Evolutionary conservation across 441 rosid species (phyloP).

Genomic region (Biscutella auriculata): DNA sequence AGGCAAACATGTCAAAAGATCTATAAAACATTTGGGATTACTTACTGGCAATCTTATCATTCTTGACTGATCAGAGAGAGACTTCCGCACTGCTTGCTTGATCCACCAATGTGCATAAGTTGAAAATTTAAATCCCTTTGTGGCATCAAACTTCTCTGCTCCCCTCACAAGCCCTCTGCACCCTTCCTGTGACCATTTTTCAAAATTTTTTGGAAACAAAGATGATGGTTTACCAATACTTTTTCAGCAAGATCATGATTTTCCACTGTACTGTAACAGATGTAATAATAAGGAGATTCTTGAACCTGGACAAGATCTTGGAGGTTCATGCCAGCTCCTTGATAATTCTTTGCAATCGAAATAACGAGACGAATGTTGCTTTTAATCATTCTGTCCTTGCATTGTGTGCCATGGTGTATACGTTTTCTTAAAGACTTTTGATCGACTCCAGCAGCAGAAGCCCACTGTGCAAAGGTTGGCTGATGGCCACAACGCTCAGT

Average conservation of each 20-base stretch:
- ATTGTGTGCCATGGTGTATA: slow-evolving; percentile 44
- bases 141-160: slow-evolving; percentile 83
- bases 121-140: slow-evolving; percentile 89
- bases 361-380: slow-evolving; percentile 89
- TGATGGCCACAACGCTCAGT: slow-evolving; percentile 47
- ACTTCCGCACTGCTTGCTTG: slow-evolving; percentile 76
- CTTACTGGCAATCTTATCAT: slow-evolving; percentile 82
- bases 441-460: slow-evolving; percentile 80
- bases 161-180: slow-evolving; percentile 85
- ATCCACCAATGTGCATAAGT: slow-evolving; percentile 99
- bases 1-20: not conserved
- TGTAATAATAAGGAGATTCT: not conserved
- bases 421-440: slow-evolving; percentile 57
- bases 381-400: slow-evolving; percentile 92
- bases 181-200: slow-evolving; percentile 51
- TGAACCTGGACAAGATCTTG: slow-evolving; percentile 93
- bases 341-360: slow-evolving; percentile 86
- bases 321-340: slow-evolving; percentile 74
- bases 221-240: not conserved
- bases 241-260: not conserved
- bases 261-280: not conserved
- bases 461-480: slow-evolving; percentile 83
- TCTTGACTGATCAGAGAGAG: slow-evolving; percentile 77
- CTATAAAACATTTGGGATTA: not conserved
- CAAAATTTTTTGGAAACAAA: slow-evolving; percentile 9